Percentiles rank a stretch among this genome's conserved stretches.
Conservation (phyloP, 257 asterid species). For the Avicennia marina region DNA sequence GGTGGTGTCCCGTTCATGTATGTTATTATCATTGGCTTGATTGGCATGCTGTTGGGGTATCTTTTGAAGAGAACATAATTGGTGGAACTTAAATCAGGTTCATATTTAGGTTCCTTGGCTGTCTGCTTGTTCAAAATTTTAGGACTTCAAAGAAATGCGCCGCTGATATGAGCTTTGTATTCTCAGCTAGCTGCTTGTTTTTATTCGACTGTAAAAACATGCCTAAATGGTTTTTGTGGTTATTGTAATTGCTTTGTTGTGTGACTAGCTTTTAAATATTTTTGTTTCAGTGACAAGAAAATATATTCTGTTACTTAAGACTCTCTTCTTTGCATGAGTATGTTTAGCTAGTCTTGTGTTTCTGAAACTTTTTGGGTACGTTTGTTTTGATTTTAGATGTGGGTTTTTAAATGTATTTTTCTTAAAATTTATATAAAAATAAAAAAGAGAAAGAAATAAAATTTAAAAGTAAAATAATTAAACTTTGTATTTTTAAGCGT, state of each 20-base stretch:
- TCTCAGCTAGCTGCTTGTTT: slow-evolving; percentile 34
- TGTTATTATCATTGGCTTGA: slow-evolving; percentile 62
- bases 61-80: slow-evolving; percentile 62
- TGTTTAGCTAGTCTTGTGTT: too few species aligned
- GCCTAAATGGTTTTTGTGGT: slow-evolving; percentile 32
- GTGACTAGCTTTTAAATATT: slow-evolving; percentile 32
- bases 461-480: too few species aligned
- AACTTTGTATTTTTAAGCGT: too few species aligned
- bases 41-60: slow-evolving; percentile 82
- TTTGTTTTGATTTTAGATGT: too few species aligned
- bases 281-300: background rate
- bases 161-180: slow-evolving; percentile 31
- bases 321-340: background rate
- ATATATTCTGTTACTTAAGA: too few species aligned
- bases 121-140: slow-evolving; percentile 24
- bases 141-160: slow-evolving; percentile 38
- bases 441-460: too few species aligned
- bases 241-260: slow-evolving; percentile 38
- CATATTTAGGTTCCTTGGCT: slow-evolving; percentile 16
- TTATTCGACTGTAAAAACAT: slow-evolving; percentile 34
- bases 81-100: background rate
- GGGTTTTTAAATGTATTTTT: too few species aligned
- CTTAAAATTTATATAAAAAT: too few species aligned
- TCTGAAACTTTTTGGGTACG: too few species aligned
- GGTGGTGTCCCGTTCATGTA: slow-evolving; percentile 73